Percentiles rank a stretch among this genome's conserved stretches.
Conservation (phyloP, 108 stramenopile genomes). For the Schizochytrium sp. region DNA sequence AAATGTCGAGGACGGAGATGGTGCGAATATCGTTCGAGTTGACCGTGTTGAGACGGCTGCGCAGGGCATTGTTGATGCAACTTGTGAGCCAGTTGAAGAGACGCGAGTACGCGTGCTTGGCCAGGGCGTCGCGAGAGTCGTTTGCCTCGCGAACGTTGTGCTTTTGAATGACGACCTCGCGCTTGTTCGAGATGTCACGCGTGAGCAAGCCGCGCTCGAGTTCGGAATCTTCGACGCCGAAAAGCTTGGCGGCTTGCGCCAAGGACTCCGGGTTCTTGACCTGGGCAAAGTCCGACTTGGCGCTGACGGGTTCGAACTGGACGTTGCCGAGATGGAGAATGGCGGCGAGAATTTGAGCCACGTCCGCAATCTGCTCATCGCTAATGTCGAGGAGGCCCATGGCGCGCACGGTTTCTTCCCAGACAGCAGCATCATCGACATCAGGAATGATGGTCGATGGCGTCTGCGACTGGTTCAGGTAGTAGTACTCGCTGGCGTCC, state of each 20-base stretch:
- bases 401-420: slow-evolving; percentile 30
- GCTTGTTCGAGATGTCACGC: slow-evolving; percentile 48
- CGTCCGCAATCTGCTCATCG: neutral
- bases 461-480: slow-evolving; percentile 36
- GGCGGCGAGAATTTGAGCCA: slow-evolving; percentile 27
- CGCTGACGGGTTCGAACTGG: slow-evolving; percentile 49
- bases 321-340: slow-evolving; percentile 42
- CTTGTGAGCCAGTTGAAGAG: slow-evolving; percentile 51
- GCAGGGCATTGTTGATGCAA: slow-evolving; percentile 41
- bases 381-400: slow-evolving; percentile 29
- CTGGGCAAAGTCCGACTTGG: slow-evolving; percentile 41
- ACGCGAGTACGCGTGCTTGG: slow-evolving; percentile 44
- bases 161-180: slow-evolving; percentile 16
- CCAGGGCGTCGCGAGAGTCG: slow-evolving; percentile 46
- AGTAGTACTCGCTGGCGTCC: slow-evolving; percentile 43
- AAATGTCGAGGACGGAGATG: slow-evolving; percentile 68
- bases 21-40: neutral
- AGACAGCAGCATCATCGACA: slow-evolving; percentile 39
- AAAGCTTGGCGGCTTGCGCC: slow-evolving; percentile 38
- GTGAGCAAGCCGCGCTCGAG: slow-evolving; percentile 59
- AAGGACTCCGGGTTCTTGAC: slow-evolving; percentile 54
- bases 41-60: neutral
- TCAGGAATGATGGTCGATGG: slow-evolving; percentile 27
- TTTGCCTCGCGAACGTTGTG: slow-evolving; percentile 23
- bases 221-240: slow-evolving; percentile 25